Base-by-base conservation (phyloP, 192 early-diverging fungal species). In the Backusella macrospora region DNA sequence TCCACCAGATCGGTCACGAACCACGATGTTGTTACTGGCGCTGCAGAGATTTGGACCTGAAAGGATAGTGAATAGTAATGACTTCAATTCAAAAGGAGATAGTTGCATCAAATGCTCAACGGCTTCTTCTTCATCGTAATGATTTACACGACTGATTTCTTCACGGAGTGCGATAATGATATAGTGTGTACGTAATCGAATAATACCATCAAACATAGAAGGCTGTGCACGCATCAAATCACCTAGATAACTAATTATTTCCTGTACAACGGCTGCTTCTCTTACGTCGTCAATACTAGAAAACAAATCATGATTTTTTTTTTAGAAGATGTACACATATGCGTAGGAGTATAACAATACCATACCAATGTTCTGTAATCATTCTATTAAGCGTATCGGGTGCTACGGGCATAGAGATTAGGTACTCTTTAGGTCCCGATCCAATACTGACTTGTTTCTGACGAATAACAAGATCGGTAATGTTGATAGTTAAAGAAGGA, bases 91-190 rank as follows among this genome's bases (percentile, higher is more conserved):
- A 70, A 84, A 95, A 0, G 94, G 94, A 29, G 89, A 91, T 9
- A 92, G 73, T 76, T 92, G 86, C 90, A 95, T 89, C 67, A 95
- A 80, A 23, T 89, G 83, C 68, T 94, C 92, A 9, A 93, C 76
- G 3, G 94, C 94, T 64, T 91, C 90, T 39, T 89, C 89, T 76
- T 94, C 92, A 71, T 91, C 87, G 73, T 87, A 92, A 8, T 85
- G 84, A 49, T 87, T 85, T 71, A 92, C 81, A 37, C 90, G 81
- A 13, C 89, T 87, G 34, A 95, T 90, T 78, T 95, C 94, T 68
- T 95, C 94, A 14, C 94, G 81, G 79, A 95, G 84, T 10, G 94
- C 94, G 83, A 94, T 90, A 37, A 95, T 88, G 65, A 95, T 84
- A 68, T 90, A 90, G 77, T 94, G 92, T 6, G 90, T 93, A 12